A percentile compares a stretch with the other conserved stretches of the same genome.
phyloP scores from a whole-genome alignment of 179 eudicot genomes.

The Silene coronaria region DNA sequence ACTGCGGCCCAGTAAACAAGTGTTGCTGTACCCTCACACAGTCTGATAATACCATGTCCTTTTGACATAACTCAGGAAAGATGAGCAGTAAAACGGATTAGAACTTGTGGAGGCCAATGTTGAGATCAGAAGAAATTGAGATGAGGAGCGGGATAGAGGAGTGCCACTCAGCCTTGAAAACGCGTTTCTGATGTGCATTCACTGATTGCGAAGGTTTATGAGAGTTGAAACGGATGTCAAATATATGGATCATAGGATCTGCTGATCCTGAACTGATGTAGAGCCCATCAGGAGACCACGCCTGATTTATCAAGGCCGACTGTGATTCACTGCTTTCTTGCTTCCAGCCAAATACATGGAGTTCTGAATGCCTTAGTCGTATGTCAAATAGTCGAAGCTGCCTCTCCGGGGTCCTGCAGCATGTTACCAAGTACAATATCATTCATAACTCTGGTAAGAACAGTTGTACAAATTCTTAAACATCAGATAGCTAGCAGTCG shows the following conservation, averaged over 20 bases:
- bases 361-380: slow-evolving; percentile 60
- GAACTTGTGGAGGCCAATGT: slow-evolving; percentile 78
- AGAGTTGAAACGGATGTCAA: slow-evolving; percentile 72
- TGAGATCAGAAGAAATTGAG: slow-evolving; percentile 85
- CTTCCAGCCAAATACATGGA: slow-evolving; percentile 88
- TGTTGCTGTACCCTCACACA: background rate
- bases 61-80: background rate
- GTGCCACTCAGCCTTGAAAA: slow-evolving; percentile 93
- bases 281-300: slow-evolving; percentile 96
- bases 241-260: slow-evolving; percentile 78
- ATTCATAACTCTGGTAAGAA: background rate
- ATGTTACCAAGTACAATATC: background rate
- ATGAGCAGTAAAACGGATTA: background rate
- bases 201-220: slow-evolving; percentile 76
- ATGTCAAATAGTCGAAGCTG: slow-evolving; percentile 83
- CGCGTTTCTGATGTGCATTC: slow-evolving; percentile 77
- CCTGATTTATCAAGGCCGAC: slow-evolving; percentile 85
- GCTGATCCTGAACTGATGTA: slow-evolving; percentile 90
- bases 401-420: slow-evolving; percentile 67
- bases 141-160: slow-evolving; percentile 60
- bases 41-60: background rate
- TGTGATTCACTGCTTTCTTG: slow-evolving; percentile 96
- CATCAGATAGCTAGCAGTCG: too few species aligned
- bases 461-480: too few species aligned
- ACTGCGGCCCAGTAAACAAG: too few species aligned